Evolutionary conservation across 179 eudicot genomes (phyloP).

Genomic region (Silene vulgaris): DNA sequence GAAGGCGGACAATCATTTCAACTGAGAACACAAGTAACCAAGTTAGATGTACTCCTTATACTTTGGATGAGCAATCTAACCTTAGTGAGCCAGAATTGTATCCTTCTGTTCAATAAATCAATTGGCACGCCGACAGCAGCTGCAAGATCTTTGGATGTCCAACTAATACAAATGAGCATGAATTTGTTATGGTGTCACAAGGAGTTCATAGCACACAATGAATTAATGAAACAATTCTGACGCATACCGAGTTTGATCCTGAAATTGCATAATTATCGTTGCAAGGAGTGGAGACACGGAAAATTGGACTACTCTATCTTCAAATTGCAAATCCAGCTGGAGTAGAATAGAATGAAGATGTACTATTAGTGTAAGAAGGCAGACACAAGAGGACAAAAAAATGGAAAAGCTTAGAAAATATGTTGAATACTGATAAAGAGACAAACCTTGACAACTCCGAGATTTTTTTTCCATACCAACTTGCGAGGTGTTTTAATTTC

Average conservation of each 20-base stretch:
- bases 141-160: slow-evolving; percentile 89
- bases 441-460: slow-evolving; percentile 90
- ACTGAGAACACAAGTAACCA: background rate
- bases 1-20: slow-evolving; percentile 2
- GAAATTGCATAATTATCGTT: slow-evolving; percentile 80
- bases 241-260: slow-evolving; percentile 67
- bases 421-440: slow-evolving; percentile 7
- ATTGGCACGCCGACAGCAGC: slow-evolving; percentile 79
- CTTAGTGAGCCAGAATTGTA: slow-evolving; percentile 95
- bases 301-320: slow-evolving; percentile 62
- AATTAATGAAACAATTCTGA: slow-evolving; percentile 5
- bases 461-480: slow-evolving; percentile 91
- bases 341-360: slow-evolving; percentile 15
- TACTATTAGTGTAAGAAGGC: background rate
- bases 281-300: slow-evolving; percentile 91
- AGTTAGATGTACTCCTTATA: slow-evolving; percentile 1
- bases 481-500: slow-evolving; percentile 95
- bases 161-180: slow-evolving; percentile 39
- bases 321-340: slow-evolving; percentile 91
- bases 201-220: background rate
- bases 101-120: slow-evolving; percentile 70
- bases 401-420: background rate
- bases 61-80: slow-evolving; percentile 28
- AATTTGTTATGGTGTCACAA: slow-evolving; percentile 1
- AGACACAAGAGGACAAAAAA: background rate